Evolutionary conservation across 2,329 filamentous ascomycete species (phyloP).

Genomic region (Fusarium ambrosium): DNA sequence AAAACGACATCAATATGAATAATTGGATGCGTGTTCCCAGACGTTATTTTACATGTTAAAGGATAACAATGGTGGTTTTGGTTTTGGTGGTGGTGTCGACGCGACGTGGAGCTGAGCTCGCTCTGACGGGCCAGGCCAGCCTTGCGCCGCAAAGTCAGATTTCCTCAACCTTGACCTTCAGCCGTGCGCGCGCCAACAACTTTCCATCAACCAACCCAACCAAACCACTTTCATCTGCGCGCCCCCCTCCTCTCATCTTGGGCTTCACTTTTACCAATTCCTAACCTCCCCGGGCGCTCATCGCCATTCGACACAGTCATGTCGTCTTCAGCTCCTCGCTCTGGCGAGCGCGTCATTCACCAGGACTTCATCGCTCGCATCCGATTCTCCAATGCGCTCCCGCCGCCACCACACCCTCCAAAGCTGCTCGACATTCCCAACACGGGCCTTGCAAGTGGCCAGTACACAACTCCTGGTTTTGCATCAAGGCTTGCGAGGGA

Average conservation of each 20-base stretch:
- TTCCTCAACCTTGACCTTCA: slow-evolving; percentile 35
- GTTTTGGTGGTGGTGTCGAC: background rate
- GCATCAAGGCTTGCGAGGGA: slow-evolving; percentile 90
- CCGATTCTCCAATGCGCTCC: slow-evolving; percentile 94
- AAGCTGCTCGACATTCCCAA: slow-evolving; percentile 98
- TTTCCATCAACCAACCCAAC: slow-evolving; percentile 21
- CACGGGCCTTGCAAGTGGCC: slow-evolving; percentile 85
- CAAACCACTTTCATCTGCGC: slow-evolving; percentile 18
- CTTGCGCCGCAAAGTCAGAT: slow-evolving; percentile 43
- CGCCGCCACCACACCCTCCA: slow-evolving; percentile 92
- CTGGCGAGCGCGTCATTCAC: slow-evolving; percentile 75
- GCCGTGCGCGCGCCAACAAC: slow-evolving; percentile 39
- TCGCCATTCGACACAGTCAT: slow-evolving; percentile 35
- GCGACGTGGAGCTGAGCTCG: slow-evolving; percentile 37
- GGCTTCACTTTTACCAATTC: slow-evolving; percentile 6
- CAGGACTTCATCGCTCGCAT: slow-evolving; percentile 98
- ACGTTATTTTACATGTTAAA: too few relatives aligned
- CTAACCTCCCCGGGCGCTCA: slow-evolving; percentile 13
- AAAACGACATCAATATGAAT: slow-evolving; percentile 38
- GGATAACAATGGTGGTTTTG: too few relatives aligned
- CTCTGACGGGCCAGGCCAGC: slow-evolving; percentile 40
- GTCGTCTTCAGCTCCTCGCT: slow-evolving; percentile 49
- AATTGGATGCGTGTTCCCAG: background rate
- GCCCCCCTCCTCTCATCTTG: slow-evolving; percentile 5
- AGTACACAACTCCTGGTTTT: slow-evolving; percentile 92